Evolutionary conservation across 2,329 filamentous ascomycete genomes (phyloP), one percentile per base, ranked within the genome.

Genomic region (Stromatinia cepivora): DNA sequence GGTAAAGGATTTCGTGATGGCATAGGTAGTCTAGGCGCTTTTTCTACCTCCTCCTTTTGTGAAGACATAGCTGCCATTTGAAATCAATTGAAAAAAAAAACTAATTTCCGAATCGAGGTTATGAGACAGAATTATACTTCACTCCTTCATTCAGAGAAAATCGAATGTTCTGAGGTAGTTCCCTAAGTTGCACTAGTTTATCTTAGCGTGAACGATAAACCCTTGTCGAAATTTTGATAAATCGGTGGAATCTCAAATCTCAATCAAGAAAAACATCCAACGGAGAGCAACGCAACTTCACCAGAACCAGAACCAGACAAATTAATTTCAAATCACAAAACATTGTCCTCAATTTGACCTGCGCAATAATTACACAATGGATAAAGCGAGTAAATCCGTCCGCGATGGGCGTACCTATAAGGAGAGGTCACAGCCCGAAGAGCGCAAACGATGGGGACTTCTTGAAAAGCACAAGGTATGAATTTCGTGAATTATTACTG

Each of bases 401-500:
- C 67, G 67, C 28, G 67, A 69, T 66, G 67, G 92, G 81, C 92
- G 93, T 78, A 90, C 93, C 75, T 94, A 98, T 81, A 88, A 90
- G 75, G 95, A 98, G 85, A 90, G 95, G 76, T 92, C 92, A 48
- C 95, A 98, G 80, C 92, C 94, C 53, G 81, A 88, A 72, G 92
- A 94, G 78, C 92, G 95, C 66, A 84, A 90, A 73, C 92, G 92
- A 83, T 93, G 93, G 81, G 95, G 95, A 73, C 87, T 98, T 31
- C 89, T 98, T 71, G 95, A 98, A 81, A 98, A 99, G 83, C 92
- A 95, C 85, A 97, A 97, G 83, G 90, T 90, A 77, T 54, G 78
- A 72, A 36, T 13, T 36, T 31, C n/a, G 15, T 56, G 8, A 28
- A 50, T 25, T 53, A 56, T 22, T 9, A 39, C 31, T 57, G 54